These are phyloP conservation scores for Senna siamea DNA, from an alignment of 306 rosid species.

Conservation along the genomic window DNA sequence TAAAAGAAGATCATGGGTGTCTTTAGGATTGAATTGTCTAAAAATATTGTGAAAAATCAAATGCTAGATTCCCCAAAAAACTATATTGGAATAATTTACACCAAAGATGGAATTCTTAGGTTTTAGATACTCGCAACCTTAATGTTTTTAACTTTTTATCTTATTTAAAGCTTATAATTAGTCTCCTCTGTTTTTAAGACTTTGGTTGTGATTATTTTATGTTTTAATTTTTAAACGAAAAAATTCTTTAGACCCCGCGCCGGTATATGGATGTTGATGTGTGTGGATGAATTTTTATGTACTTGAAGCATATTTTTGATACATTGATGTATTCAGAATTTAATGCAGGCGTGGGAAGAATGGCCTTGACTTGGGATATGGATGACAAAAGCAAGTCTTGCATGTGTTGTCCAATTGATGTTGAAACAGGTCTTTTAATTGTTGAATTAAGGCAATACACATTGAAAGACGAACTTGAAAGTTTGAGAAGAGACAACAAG, in stretches of 20 bases:
- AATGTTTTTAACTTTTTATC: no score
- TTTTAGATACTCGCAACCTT: no score
- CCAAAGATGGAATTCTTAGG: no score
- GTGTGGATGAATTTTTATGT: background rate
- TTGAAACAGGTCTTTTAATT: no score
- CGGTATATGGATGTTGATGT: background rate
- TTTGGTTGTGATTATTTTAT: background rate
- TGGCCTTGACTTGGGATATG: constrained; percentile 3
- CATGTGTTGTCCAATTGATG: no score
- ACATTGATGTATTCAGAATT: no score
- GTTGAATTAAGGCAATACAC: constrained; percentile 82
- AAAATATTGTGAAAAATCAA: no score
- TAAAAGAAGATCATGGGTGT: no score
- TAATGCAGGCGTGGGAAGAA: no score
- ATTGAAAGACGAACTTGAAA: constrained; percentile 67
- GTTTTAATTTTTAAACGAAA: background rate
- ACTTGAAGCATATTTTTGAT: background rate
- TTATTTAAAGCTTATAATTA: background rate
- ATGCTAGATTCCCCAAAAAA: no score
- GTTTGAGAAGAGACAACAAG: constrained; percentile 70
- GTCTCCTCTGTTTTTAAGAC: background rate
- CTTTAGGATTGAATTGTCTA: no score
- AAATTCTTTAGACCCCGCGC: background rate
- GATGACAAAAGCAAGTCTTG: constrained; percentile 70
- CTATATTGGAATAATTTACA: no score